phyloP scores from a whole-genome alignment of 2,329 filamentous ascomycete species.

The Paraphaeosphaeria sporulosa region DNA sequence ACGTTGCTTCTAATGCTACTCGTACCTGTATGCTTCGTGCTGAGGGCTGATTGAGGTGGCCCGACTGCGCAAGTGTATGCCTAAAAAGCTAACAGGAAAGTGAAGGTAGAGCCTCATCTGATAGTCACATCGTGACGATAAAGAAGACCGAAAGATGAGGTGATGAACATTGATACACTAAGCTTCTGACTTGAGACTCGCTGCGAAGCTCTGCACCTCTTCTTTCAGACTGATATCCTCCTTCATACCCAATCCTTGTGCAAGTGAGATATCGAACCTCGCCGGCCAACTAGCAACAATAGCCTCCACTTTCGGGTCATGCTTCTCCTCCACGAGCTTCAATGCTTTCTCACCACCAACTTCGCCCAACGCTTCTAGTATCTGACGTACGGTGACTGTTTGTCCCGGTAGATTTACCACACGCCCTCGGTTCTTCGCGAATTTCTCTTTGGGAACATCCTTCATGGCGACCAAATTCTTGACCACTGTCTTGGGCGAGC shows the following conservation, averaged over 20 bases:
- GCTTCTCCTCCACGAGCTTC: conserved; percentile 56
- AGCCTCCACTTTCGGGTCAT: conserved; percentile 54
- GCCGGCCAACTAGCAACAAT: conserved; percentile 63
- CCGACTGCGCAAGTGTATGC: no score
- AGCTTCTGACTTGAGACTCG: background rate
- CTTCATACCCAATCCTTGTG: conserved; percentile 57
- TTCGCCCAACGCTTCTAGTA: conserved; percentile 60
- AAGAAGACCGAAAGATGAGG: no score
- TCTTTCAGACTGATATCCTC: conserved; percentile 53
- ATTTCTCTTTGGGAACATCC: conserved; percentile 36
- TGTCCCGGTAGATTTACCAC: conserved; percentile 41
- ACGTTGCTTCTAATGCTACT: no score
- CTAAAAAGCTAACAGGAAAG: no score
- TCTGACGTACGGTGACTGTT: conserved; percentile 59
- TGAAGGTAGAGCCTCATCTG: no score
- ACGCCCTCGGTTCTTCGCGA: conserved; percentile 50
- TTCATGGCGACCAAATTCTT: conserved; percentile 58
- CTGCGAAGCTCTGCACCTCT: conserved; percentile 49
- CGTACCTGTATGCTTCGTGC: no score
- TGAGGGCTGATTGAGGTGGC: no score
- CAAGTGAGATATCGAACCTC: conserved; percentile 61
- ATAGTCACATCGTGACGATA: no score
- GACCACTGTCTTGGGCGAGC: conserved; percentile 60
- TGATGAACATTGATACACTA: background rate
- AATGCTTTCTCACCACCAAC: conserved; percentile 61